Percentiles rank a stretch among this genome's conserved stretches.
These are phyloP conservation scores for Boechera divaricarpa DNA, from an alignment of 345 rosid genomes.

Conservation along the genomic window DNA sequence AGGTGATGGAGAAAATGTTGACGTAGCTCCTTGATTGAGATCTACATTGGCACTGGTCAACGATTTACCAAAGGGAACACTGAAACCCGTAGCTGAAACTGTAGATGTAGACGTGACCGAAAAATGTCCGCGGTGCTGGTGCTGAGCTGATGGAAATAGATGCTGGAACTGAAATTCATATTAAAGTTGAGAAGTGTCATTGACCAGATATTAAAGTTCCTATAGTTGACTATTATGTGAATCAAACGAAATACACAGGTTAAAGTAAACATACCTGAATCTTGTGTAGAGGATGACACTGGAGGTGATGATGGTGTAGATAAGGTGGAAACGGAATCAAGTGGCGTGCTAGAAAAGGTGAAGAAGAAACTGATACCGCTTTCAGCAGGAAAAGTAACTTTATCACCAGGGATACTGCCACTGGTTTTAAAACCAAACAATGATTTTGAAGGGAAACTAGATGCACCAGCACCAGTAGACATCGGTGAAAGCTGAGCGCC, in stretches of 20 bases:
- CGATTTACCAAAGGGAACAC: constrained; percentile 47
- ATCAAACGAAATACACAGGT: constrained; percentile 3
- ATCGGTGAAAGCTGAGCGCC: constrained; percentile 46
- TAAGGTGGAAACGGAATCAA: constrained; percentile 33
- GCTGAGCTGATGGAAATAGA: constrained; percentile 44
- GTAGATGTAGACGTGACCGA: constrained; percentile 46
- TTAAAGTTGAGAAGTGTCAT: constrained; percentile 31
- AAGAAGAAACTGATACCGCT: constrained; percentile 35
- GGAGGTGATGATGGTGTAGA: constrained; percentile 29
- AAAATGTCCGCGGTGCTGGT: constrained; percentile 32
- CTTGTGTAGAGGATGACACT: constrained; percentile 32
- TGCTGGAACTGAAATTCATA: constrained; percentile 50
- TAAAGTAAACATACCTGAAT: constrained; percentile 37
- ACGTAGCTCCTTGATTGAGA: constrained; percentile 44
- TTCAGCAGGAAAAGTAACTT: constrained; percentile 37
- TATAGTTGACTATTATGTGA: constrained; percentile 28
- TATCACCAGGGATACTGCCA: constrained; percentile 54
- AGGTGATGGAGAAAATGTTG: constrained; percentile 43
- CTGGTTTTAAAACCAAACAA: constrained; percentile 45
- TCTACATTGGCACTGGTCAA: constrained; percentile 46
- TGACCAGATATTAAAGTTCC: constrained; percentile 33
- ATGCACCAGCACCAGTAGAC: constrained; percentile 45
- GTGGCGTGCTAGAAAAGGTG: constrained; percentile 31
- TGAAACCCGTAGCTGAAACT: constrained; percentile 46
- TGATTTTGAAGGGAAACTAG: constrained; percentile 45